Evolutionary conservation across 2,329 filamentous ascomycete species (phyloP), one percentile per base, ranked within the genome.

Genomic region (Cercospora beticola): DNA sequence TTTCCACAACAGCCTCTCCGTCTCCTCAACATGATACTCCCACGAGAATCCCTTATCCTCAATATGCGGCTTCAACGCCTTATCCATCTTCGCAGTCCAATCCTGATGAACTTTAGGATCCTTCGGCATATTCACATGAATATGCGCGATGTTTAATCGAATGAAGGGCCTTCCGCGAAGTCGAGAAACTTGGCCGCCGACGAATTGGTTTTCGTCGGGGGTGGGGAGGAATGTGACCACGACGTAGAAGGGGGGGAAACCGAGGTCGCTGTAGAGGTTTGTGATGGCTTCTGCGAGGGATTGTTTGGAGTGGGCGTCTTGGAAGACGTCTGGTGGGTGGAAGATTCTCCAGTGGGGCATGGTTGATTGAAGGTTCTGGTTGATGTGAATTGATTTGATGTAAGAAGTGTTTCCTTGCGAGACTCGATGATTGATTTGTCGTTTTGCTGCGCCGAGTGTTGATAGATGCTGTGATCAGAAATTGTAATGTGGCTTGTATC

Each of bases 261-360:
- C 69, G 36, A 40, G 43, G 74, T 23, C 4, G 23, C 70, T 72
- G 73, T 83, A 85, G 68, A 83, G 78, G 67, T 79, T 76, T 59
- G 81, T 83, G 36, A 83, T 79, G 68, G 77, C 75, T 64, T 75
- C 70, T 28, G 78, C 74, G 2, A 83, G 68, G 14, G 76, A 72
- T 7, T 72, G 33, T 64, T 80, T 81, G 4, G 74, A 71, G 2
- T 66, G 71, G 0, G 68, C 62, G 26, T 74, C 69, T 3, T 72
- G 69, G 74, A 83, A 83, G 69, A 77, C 75, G 31, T 70, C 72
- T 1, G 73, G 70, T 0, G 81, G 78, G 28, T 68, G 81, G 76
- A 78, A 82, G 70, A 83, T 77, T 8, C 74, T 72, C 81, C 81
- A 83, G 69, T 82, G 80, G 70, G 82, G 82, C 82, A 83, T 83